A percentile compares a stretch with the other conserved stretches of the same genome.
These are phyloP conservation scores for Wickerhamomyces hampshirensis DNA, from an alignment of 805 yeast species.

Conservation along the genomic window DNA sequence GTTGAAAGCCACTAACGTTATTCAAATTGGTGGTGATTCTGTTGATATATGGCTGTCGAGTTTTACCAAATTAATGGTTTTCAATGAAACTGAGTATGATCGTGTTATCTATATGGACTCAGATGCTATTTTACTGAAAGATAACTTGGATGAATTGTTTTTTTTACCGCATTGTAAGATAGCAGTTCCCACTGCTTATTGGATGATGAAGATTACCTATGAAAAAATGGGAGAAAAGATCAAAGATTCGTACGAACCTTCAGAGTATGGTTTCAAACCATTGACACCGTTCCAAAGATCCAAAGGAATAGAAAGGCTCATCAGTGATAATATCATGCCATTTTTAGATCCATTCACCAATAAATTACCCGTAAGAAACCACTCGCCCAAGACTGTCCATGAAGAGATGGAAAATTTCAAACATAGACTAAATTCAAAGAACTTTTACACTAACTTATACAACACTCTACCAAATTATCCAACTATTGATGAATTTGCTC, in stretches of 20 bases:
- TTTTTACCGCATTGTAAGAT: slow-evolving; percentile 42
- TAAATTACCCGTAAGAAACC: background rate
- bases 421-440: slow-evolving; percentile 7
- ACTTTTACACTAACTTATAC: slow-evolving; percentile 28
- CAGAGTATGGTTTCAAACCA: slow-evolving; percentile 20
- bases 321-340: slow-evolving; percentile 3
- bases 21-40: slow-evolving; percentile 13
- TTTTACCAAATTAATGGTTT: slow-evolving; percentile 51
- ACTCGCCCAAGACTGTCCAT: background rate
- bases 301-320: slow-evolving; percentile 9
- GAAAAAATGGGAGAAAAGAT: slow-evolving; percentile 15
- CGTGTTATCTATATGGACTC: slow-evolving; percentile 55
- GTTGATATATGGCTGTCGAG: slow-evolving; percentile 41
- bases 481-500: slow-evolving; percentile 25
- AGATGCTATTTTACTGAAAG: slow-evolving; percentile 40
- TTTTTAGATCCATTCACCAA: slow-evolving; percentile 2
- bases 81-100: slow-evolving; percentile 44
- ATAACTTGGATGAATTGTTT: slow-evolving; percentile 46
- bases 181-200: slow-evolving; percentile 43
- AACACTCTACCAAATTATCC: slow-evolving; percentile 33
- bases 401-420: background rate
- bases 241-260: slow-evolving; percentile 12
- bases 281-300: slow-evolving; percentile 18
- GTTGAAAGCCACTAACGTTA: slow-evolving; percentile 15
- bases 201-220: slow-evolving; percentile 29